Percentiles rank a stretch among this genome's conserved stretches.
These are phyloP conservation scores for Hippophae rhamnoides DNA, from an alignment of 306 rosid species.

Conservation along the genomic window DNA sequence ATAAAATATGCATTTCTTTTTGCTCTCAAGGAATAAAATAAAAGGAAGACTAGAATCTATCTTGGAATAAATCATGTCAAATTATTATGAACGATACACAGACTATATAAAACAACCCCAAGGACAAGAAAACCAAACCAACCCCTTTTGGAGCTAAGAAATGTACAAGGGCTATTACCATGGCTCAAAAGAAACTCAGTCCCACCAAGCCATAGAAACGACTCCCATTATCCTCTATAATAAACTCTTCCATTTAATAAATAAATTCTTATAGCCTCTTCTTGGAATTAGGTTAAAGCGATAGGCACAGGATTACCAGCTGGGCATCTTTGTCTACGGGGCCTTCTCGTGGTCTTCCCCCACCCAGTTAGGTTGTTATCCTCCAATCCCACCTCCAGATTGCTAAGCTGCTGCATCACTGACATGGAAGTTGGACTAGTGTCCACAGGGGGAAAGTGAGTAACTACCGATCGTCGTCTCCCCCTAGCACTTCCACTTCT, in stretches of 20 bases:
- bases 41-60: constrained; percentile 20
- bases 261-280: constrained; percentile 30
- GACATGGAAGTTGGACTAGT: constrained; percentile 36
- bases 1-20: too few species aligned
- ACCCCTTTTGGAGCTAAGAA: constrained; percentile 43
- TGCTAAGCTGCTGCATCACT: constrained; percentile 51
- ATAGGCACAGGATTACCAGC: constrained; percentile 58
- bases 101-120: constrained; percentile 20
- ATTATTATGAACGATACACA: constrained; percentile 71
- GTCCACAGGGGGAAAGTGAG: constrained; percentile 35
- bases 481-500: constrained; percentile 79
- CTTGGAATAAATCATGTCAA: constrained; percentile 69
- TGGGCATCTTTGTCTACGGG: constrained; percentile 84
- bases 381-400: constrained; percentile 65
- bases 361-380: constrained; percentile 91
- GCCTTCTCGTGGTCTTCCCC: constrained; percentile 96
- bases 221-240: constrained; percentile 45
- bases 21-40: too few species aligned
- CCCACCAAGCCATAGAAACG: constrained; percentile 35
- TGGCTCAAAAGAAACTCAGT: neutral
- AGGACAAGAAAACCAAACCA: constrained; percentile 49
- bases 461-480: constrained; percentile 47
- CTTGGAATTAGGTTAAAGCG: constrained; percentile 49
- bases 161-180: constrained; percentile 44
- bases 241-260: constrained; percentile 26